phyloP scores from a whole-genome alignment of 768 basidiomycete species.

The Hemileccinum rubropunctum region DNA sequence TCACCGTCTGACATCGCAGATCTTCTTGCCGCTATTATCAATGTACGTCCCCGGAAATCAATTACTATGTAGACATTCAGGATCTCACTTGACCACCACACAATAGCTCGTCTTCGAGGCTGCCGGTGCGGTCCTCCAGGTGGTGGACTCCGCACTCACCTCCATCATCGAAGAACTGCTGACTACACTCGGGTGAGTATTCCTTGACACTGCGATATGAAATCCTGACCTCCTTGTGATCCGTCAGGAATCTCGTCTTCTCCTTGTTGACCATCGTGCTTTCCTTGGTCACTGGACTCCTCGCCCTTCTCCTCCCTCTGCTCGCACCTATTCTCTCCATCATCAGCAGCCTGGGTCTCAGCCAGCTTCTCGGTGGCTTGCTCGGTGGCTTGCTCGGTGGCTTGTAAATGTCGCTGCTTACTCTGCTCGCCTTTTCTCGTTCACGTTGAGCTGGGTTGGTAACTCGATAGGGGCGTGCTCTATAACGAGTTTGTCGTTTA shows the following conservation, averaged over 20 bases:
- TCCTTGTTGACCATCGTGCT: conserved; percentile 3
- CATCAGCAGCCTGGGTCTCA: conserved; percentile 5
- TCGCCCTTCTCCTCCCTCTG: background rate
- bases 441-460: too few relatives aligned
- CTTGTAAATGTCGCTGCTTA: background rate
- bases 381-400: background rate
- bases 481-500: background rate
- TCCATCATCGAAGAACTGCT: background rate
- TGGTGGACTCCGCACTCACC: conserved; percentile 5
- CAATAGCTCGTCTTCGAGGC: conserved; percentile 12
- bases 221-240: background rate
- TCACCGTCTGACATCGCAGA: conserved; percentile 3
- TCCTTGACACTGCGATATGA: background rate
- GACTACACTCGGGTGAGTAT: conserved; percentile 3
- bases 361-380: background rate
- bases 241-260: conserved; percentile 1
- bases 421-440: background rate
- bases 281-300: conserved; percentile 7
- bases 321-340: conserved; percentile 9
- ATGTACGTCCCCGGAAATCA: conserved; percentile 1
- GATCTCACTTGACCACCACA: background rate
- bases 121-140: conserved; percentile 1
- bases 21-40: conserved; percentile 1
- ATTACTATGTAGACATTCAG: background rate
- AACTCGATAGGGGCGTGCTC: background rate